These are phyloP conservation scores for Tagetes patula DNA, from an alignment of 129 eudicot genomes.

Conservation along the genomic window DNA sequence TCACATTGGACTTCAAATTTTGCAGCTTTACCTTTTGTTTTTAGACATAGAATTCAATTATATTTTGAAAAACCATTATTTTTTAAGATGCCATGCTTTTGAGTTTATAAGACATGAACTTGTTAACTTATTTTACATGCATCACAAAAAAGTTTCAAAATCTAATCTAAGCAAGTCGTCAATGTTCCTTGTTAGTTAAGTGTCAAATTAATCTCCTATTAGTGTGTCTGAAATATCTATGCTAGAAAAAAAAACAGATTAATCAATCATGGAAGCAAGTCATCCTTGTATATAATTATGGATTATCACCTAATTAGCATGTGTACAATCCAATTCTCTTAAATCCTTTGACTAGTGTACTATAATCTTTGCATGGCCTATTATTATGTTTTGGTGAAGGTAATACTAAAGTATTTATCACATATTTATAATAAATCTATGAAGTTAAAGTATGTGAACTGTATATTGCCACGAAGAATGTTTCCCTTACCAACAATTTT, in stretches of 20 bases:
- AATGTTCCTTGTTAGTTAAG: not conserved
- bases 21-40: not conserved
- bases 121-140: not conserved
- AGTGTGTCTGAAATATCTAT: not conserved
- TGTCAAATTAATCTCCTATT: not conserved
- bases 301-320: not conserved
- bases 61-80: not conserved
- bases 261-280: not conserved
- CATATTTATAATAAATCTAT: not conserved
- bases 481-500: not conserved
- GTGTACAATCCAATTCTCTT: too few relatives aligned
- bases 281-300: too few relatives aligned
- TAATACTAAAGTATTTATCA: not conserved
- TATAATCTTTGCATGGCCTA: not conserved
- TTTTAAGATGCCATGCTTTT: not conserved
- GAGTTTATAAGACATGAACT: not conserved
- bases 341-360: not conserved
- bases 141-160: not conserved
- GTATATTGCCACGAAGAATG: too few relatives aligned
- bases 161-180: not conserved
- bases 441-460: not conserved
- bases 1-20: not conserved
- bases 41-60: not conserved
- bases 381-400: too few relatives aligned
- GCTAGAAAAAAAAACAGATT: not conserved